A percentile compares a stretch with the other conserved stretches of the same genome.
These are phyloP conservation scores for Teunomyces gatunensis DNA, from an alignment of 805 yeast genomes.

Conservation along the genomic window DNA sequence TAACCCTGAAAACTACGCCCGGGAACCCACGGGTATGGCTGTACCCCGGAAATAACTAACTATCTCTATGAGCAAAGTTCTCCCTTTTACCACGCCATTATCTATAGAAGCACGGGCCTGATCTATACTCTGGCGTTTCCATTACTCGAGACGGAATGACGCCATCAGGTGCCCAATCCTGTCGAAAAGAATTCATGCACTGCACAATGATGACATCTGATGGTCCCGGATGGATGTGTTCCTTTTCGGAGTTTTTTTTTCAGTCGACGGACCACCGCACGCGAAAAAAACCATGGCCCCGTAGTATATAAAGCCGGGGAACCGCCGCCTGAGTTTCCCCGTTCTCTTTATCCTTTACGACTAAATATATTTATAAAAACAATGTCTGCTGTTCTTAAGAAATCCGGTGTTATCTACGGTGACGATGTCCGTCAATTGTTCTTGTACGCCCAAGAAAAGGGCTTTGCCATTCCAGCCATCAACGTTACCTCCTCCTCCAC, in stretches of 20 bases:
- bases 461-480: conserved; percentile 97
- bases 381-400: conserved; percentile 72
- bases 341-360: background rate
- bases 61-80: no score
- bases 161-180: background rate
- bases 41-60: background rate
- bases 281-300: background rate
- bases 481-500: conserved; percentile 98
- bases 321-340: background rate
- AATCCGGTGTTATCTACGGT: conserved; percentile 98
- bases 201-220: conserved; percentile 5
- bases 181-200: background rate
- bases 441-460: conserved; percentile 88
- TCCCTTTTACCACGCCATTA: no score
- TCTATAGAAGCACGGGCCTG: no score
- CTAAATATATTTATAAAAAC: background rate
- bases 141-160: background rate
- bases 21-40: background rate
- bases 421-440: conserved; percentile 88
- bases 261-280: conserved; percentile 2
- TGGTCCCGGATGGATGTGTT: conserved; percentile 10
- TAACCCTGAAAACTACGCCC: background rate
- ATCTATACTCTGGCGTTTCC: no score
- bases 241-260: conserved; percentile 9
- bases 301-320: conserved; percentile 8